These are phyloP conservation scores for Monoraphidium neglectum DNA, from an alignment of 139 green algal species.

Conservation along the genomic window DNA sequence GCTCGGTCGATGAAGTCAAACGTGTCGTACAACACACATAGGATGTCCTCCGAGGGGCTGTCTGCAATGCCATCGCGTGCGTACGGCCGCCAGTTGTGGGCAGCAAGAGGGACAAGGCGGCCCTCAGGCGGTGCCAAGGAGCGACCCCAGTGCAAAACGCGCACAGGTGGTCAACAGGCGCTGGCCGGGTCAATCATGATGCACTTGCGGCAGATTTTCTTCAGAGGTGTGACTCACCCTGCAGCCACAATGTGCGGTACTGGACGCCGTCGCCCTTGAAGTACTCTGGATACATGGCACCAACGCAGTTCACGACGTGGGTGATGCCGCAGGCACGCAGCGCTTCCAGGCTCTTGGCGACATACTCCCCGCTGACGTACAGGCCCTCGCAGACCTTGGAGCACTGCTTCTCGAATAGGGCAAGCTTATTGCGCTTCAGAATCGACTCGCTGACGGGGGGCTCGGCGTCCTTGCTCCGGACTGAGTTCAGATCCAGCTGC, in stretches of 20 bases:
- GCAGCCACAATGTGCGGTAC: slow-evolving; percentile 91
- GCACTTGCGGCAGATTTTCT: background rate
- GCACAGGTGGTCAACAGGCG: too few species aligned
- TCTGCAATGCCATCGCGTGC: slow-evolving; percentile 56
- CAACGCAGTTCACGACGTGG: slow-evolving; percentile 97
- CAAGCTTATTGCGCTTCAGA: slow-evolving; percentile 70
- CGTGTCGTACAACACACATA: slow-evolving; percentile 89
- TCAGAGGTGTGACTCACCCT: slow-evolving; percentile 59
- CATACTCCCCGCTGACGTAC: slow-evolving; percentile 83
- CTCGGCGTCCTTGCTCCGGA: slow-evolving; percentile 59
- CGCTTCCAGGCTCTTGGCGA: slow-evolving; percentile 77
- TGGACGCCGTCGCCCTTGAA: slow-evolving; percentile 80
- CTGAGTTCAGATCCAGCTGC: slow-evolving; percentile 49
- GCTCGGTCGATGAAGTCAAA: slow-evolving; percentile 95
- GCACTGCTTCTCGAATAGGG: slow-evolving; percentile 75
- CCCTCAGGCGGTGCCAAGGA: too few species aligned
- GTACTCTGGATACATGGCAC: slow-evolving; percentile 88
- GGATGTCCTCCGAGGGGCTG: slow-evolving; percentile 89
- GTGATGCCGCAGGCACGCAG: slow-evolving; percentile 81
- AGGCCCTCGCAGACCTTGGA: slow-evolving; percentile 73
- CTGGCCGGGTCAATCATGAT: background rate
- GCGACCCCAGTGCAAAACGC: too few species aligned
- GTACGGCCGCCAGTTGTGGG: slow-evolving; percentile 5
- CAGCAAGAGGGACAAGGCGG: background rate
- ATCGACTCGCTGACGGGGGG: slow-evolving; percentile 63